Conservation (phyloP, 1,284 basidiomycete genomes). For the Pulveroboletus sp. region DNA sequence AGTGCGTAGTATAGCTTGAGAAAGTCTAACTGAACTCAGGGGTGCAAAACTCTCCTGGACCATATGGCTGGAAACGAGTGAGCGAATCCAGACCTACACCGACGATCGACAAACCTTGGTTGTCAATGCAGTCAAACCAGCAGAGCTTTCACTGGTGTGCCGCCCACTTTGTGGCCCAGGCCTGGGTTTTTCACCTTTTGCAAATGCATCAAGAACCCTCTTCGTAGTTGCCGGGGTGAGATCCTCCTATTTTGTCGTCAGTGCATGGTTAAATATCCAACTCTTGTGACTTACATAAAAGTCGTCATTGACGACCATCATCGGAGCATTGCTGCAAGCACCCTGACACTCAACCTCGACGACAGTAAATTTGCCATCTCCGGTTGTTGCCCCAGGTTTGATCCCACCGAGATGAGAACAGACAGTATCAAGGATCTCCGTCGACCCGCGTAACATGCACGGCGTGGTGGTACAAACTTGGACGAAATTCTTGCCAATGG, state of each 20-base stretch:
- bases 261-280: neutral
- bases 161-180: slow-evolving; percentile 90
- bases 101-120: slow-evolving; percentile 60
- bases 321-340: slow-evolving; percentile 98
- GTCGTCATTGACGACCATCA: slow-evolving; percentile 96
- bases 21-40: slow-evolving; percentile 79
- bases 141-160: slow-evolving; percentile 87
- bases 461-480: slow-evolving; percentile 99
- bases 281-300: slow-evolving; percentile 73
- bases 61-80: slow-evolving; percentile 74
- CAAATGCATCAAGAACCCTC: slow-evolving; percentile 85
- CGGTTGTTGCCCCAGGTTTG: slow-evolving; percentile 88
- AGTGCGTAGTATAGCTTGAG: neutral
- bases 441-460: slow-evolving; percentile 94
- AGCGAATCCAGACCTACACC: slow-evolving; percentile 6
- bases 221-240: slow-evolving; percentile 90
- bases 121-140: slow-evolving; percentile 82
- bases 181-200: slow-evolving; percentile 85
- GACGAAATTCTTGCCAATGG: slow-evolving; percentile 92
- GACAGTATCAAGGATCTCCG: slow-evolving; percentile 86
- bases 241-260: slow-evolving; percentile 72
- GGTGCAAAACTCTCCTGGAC: slow-evolving; percentile 87
- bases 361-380: slow-evolving; percentile 96
- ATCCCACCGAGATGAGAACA: slow-evolving; percentile 83
- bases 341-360: slow-evolving; percentile 99